Conservation (phyloP, 2,329 filamentous ascomycete genomes). For the Fusarium falciforme region DNA sequence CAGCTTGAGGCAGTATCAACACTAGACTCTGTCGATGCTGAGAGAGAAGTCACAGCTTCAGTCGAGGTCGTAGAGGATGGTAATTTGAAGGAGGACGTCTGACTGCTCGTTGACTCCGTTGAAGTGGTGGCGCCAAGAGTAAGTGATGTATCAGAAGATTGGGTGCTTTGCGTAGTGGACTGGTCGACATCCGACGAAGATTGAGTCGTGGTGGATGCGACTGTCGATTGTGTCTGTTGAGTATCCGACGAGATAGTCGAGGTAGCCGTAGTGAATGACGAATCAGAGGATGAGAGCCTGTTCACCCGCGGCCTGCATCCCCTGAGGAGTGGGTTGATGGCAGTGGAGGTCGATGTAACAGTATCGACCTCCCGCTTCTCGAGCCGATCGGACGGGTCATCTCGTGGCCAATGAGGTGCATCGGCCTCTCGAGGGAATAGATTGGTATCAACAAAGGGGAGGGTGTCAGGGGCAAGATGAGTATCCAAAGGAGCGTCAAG, state of each 20-base stretch:
- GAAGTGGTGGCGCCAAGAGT: neutral
- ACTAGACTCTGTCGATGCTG: neutral
- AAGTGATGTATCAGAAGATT: neutral
- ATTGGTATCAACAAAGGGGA: neutral
- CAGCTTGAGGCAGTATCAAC: neutral
- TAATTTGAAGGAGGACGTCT: neutral
- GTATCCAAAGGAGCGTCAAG: conserved; percentile 23
- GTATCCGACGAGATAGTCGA: neutral
- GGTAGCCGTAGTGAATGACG: neutral
- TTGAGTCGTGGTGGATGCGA: neutral
- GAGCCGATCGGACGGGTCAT: neutral
- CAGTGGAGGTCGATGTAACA: neutral
- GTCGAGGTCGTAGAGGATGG: neutral
- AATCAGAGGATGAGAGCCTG: neutral
- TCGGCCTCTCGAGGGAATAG: neutral
- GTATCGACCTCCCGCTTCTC: neutral
- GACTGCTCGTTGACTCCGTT: neutral
- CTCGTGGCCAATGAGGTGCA: neutral
- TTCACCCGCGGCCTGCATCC: neutral
- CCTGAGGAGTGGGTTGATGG: neutral
- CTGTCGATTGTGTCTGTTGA: neutral
- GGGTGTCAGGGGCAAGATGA: neutral
- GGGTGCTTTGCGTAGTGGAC: neutral
- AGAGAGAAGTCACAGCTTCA: neutral
- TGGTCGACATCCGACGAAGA: neutral